Evolutionary conservation across 192 early-diverging fungal species (phyloP).

Genomic region (Paraglomus occultum): DNA sequence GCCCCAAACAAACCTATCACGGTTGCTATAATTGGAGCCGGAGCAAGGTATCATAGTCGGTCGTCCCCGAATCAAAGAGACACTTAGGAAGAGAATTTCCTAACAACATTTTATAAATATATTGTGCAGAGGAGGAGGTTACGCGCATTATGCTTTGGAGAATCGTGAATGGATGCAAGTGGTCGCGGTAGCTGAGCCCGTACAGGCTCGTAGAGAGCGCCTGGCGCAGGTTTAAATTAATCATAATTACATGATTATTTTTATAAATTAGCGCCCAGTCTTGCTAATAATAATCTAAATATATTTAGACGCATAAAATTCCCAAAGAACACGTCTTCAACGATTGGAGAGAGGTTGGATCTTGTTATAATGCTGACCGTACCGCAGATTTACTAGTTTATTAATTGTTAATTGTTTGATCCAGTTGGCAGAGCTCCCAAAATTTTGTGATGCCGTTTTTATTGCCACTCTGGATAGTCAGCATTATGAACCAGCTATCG

Average conservation of each 20-base stretch:
- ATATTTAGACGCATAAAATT: constrained; percentile 33
- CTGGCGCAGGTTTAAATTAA: constrained; percentile 19
- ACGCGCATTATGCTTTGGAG: constrained; percentile 39
- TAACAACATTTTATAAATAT: neutral
- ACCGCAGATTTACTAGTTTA: neutral
- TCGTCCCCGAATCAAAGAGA: neutral
- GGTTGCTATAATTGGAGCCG: constrained; percentile 49
- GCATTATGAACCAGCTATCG: constrained; percentile 50
- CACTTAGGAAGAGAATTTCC: neutral
- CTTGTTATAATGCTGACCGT: neutral
- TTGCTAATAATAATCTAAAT: neutral
- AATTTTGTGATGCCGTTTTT: constrained; percentile 48
- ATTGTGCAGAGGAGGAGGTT: constrained; percentile 27
- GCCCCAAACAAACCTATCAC: constrained; percentile 32
- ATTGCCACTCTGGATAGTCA: constrained; percentile 49
- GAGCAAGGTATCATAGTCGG: constrained; percentile 35
- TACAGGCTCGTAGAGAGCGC: constrained; percentile 32
- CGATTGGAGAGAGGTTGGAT: constrained; percentile 38
- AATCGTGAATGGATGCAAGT: constrained; percentile 45
- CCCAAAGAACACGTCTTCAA: constrained; percentile 36
- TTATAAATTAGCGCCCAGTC: neutral
- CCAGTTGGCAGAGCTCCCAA: constrained; percentile 39
- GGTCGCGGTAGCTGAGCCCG: constrained; percentile 52
- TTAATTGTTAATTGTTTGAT: constrained; percentile 22
- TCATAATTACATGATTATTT: neutral